These are phyloP conservation scores for Quercus bicolor DNA, from an alignment of 306 rosid species.

Conservation along the genomic window DNA sequence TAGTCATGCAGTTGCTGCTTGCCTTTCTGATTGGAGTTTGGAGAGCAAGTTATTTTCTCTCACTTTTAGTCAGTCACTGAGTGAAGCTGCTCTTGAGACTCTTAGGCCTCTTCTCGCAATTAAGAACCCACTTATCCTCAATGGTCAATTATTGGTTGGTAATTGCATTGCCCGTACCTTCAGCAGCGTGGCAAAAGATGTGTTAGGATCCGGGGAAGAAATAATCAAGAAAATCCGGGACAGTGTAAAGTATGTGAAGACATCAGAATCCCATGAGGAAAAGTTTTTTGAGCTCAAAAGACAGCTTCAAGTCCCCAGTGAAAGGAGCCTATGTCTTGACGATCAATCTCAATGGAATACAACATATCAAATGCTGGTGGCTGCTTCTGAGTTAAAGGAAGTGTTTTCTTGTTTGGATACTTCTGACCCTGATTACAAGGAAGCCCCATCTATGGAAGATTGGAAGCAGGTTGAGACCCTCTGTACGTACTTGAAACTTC, in stretches of 20 bases:
- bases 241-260: conserved; percentile 84
- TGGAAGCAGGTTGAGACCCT: conserved; percentile 80
- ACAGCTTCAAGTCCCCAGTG: conserved; percentile 90
- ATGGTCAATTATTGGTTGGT: conserved; percentile 75
- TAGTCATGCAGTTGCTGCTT: conserved; percentile 81
- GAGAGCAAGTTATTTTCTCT: conserved; percentile 78
- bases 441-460: conserved; percentile 72
- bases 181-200: conserved; percentile 65
- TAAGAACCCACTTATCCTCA: conserved; percentile 77
- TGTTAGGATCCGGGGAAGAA: conserved; percentile 45
- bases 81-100: conserved; percentile 55
- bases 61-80: conserved; percentile 46
- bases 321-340: conserved; percentile 64
- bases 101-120: conserved; percentile 71
- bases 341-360: conserved; percentile 83
- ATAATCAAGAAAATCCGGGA: conserved; percentile 61
- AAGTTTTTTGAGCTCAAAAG: conserved; percentile 73
- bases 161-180: conserved; percentile 77
- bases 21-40: conserved; percentile 88
- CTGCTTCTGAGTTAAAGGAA: conserved; percentile 76
- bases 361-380: conserved; percentile 87
- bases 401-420: conserved; percentile 84
- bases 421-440: conserved; percentile 78
- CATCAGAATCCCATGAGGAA: conserved; percentile 81
- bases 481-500: conserved; percentile 66